A percentile compares a stretch with the other conserved stretches of the same genome.
These are phyloP conservation scores for Monilinia polystroma DNA, from an alignment of 2,329 filamentous ascomycete species.

Conservation along the genomic window DNA sequence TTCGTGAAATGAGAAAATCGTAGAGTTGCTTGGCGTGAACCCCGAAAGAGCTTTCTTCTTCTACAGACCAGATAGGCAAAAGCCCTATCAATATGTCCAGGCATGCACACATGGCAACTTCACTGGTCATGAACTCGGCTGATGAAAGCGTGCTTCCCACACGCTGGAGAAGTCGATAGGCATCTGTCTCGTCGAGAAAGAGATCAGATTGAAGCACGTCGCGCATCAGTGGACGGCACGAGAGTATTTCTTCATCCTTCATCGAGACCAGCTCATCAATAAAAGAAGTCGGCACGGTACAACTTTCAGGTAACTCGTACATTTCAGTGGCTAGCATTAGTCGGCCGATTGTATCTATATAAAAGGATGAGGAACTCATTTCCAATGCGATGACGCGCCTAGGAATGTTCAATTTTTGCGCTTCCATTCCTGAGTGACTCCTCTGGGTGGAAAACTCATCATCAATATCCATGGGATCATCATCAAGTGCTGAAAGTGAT, in stretches of 20 bases:
- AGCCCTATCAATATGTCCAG: constrained; percentile 64
- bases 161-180: constrained; percentile 49
- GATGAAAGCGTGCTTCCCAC: constrained; percentile 53
- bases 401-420: constrained; percentile 43
- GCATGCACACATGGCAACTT: constrained; percentile 66
- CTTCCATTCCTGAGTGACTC: constrained; percentile 47
- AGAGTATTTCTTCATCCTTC: constrained; percentile 54
- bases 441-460: constrained; percentile 60
- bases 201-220: constrained; percentile 57
- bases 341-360: constrained; percentile 30
- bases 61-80: constrained; percentile 33
- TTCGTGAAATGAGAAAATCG: constrained; percentile 67
- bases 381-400: constrained; percentile 41
- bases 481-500: constrained; percentile 34
- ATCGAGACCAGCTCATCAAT: constrained; percentile 51
- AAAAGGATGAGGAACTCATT: constrained; percentile 35
- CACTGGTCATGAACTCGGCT: constrained; percentile 68
- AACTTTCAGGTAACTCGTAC: constrained; percentile 26
- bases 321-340: constrained; percentile 34
- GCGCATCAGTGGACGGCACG: constrained; percentile 50
- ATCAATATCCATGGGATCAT: constrained; percentile 67
- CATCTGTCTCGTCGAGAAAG: constrained; percentile 48
- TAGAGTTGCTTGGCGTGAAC: constrained; percentile 74
- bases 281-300: constrained; percentile 51
- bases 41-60: constrained; percentile 54